Evolutionary conservation across 2,329 filamentous ascomycete species (phyloP).

Genomic region (Trichophyton rubrum): DNA sequence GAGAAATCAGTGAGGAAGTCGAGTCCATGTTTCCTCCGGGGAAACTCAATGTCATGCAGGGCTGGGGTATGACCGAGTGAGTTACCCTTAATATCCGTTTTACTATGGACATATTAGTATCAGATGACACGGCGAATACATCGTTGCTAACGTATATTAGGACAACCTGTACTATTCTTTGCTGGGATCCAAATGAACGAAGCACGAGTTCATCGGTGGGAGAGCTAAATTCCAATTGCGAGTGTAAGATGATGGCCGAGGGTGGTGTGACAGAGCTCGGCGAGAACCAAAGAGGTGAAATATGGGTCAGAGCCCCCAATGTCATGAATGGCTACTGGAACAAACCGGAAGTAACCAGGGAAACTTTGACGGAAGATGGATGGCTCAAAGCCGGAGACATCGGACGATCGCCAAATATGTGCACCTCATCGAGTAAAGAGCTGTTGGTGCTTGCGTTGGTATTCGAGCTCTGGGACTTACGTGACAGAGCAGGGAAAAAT

Average conservation of each 20-base stretch:
- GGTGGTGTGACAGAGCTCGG: slow-evolving; percentile 38
- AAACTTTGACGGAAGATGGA: slow-evolving; percentile 49
- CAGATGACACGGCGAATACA: not conserved
- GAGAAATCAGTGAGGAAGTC: slow-evolving; percentile 46
- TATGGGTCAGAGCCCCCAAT: slow-evolving; percentile 61
- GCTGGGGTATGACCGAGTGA: slow-evolving; percentile 78
- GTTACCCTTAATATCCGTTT: slow-evolving; percentile 12
- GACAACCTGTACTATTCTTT: slow-evolving; percentile 55
- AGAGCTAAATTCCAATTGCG: slow-evolving; percentile 55
- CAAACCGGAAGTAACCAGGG: slow-evolving; percentile 53
- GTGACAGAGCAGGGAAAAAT: slow-evolving; percentile 45
- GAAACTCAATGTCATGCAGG: slow-evolving; percentile 49
- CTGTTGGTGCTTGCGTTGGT: too few relatives aligned
- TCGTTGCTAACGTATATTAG: slow-evolving; percentile 17
- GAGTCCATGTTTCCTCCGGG: slow-evolving; percentile 43
- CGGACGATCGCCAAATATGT: too few relatives aligned
- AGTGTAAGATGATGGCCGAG: slow-evolving; percentile 51
- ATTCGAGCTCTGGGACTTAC: too few relatives aligned
- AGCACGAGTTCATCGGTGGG: slow-evolving; percentile 45
- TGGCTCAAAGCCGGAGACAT: slow-evolving; percentile 65
- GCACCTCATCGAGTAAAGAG: too few relatives aligned
- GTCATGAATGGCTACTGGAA: slow-evolving; percentile 68
- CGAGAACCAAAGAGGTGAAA: slow-evolving; percentile 50
- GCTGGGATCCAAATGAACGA: slow-evolving; percentile 46
- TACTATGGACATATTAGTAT: not conserved